Percentiles rank a stretch among this genome's conserved stretches.
phyloP scores from a whole-genome alignment of 2,329 filamentous ascomycete genomes.

The Grosmannia penicillata region DNA sequence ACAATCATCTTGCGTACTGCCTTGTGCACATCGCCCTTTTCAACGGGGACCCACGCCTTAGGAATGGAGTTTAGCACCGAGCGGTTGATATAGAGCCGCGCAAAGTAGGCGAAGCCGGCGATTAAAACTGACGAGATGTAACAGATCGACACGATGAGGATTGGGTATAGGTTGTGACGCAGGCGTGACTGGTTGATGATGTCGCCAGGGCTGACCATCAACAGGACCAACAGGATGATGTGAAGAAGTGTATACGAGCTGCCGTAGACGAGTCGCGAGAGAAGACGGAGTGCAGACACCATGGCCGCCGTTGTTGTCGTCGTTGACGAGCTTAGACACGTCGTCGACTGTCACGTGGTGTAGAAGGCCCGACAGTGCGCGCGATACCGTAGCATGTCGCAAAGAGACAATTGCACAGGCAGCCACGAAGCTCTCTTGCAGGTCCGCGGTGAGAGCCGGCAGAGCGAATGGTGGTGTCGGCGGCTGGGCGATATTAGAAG shows the following conservation, averaged over 20 bases:
- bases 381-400: no score
- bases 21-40: conserved; percentile 67
- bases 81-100: conserved; percentile 76
- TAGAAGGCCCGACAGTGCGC: no score
- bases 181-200: conserved; percentile 61
- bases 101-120: conserved; percentile 62
- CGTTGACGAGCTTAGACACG: no score
- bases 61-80: conserved; percentile 70
- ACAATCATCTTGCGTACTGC: conserved; percentile 63
- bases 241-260: conserved; percentile 64
- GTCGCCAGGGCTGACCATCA: conserved; percentile 70
- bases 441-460: no score
- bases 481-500: no score
- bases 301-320: conserved; percentile 17
- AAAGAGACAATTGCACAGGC: no score
- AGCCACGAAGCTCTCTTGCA: no score
- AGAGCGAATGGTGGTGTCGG: no score
- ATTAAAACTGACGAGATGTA: conserved; percentile 61
- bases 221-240: conserved; percentile 54
- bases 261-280: conserved; percentile 72
- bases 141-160: conserved; percentile 64
- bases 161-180: conserved; percentile 56
- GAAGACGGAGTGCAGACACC: conserved; percentile 29
- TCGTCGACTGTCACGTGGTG: no score
- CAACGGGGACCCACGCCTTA: conserved; percentile 71